phyloP scores from a whole-genome alignment of 179 eudicot genomes.

The Spergularia azorica region DNA sequence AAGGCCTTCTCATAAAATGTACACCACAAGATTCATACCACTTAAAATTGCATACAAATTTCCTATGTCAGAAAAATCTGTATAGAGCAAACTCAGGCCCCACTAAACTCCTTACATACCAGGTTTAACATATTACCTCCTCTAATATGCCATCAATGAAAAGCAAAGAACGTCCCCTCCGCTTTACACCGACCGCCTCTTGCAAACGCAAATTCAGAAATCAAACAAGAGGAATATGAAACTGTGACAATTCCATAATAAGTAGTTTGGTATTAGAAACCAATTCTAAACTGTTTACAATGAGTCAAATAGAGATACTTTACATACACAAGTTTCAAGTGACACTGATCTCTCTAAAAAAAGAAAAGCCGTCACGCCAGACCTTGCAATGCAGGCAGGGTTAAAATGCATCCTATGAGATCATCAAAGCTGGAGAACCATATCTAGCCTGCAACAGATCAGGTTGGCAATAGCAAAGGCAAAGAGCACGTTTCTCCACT shows the following conservation, averaged over 20 bases:
- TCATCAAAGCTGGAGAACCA: slow-evolving; percentile 41
- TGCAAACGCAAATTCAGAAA: slow-evolving; percentile 65
- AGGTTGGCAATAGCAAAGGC: slow-evolving; percentile 22
- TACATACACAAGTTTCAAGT: slow-evolving; percentile 61
- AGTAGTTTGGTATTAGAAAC: slow-evolving; percentile 35
- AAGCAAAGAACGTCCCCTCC: slow-evolving; percentile 63
- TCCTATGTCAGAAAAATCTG: background rate
- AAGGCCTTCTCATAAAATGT: background rate
- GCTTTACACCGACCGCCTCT: slow-evolving; percentile 68
- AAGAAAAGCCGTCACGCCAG: slow-evolving; percentile 55
- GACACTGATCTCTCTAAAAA: slow-evolving; percentile 38
- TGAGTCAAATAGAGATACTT: slow-evolving; percentile 40
- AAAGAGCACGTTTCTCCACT: slow-evolving; percentile 35
- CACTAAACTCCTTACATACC: slow-evolving; percentile 24
- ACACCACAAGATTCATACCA: background rate
- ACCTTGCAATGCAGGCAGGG: slow-evolving; percentile 61
- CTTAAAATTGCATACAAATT: background rate
- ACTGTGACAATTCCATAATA: slow-evolving; percentile 30
- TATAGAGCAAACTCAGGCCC: slow-evolving; percentile 23
- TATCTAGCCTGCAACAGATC: slow-evolving; percentile 43
- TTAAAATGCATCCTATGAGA: slow-evolving; percentile 38
- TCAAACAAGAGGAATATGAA: slow-evolving; percentile 40
- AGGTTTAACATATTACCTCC: slow-evolving; percentile 54
- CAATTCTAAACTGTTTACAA: slow-evolving; percentile 48
- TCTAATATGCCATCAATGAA: slow-evolving; percentile 53